Evolutionary conservation across 495 filamentous ascomycete genomes (phyloP), one percentile per base, ranked within the genome.

Genomic region (Xylaria curta): DNA sequence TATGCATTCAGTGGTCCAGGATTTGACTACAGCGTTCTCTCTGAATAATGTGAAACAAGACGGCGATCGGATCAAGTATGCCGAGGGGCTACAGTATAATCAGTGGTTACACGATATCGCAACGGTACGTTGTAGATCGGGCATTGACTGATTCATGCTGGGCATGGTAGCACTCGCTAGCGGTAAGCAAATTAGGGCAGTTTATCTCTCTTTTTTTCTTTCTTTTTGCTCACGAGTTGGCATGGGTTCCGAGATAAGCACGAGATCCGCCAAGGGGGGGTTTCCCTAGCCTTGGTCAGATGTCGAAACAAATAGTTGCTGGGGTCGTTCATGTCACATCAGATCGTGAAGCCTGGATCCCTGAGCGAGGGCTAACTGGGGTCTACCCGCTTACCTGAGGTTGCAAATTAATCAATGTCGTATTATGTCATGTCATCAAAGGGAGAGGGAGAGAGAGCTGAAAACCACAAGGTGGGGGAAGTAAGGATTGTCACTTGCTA

Each of bases 321-420:
- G 26, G 56, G 26, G 17, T 59, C n/a, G 28, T 24, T 36, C 56
- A 59, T 31, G n/a, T 36, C 31, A 59, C 6, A 59, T 59, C 31
- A 59, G 56, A 59, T 59, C 28, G 56, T 36, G 56, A 59, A 59
- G 56, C 56, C 56, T 8, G 28, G 28, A 59, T 59, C 56, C 56
- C 31, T 59, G 56, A 59, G 28, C 28, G 28, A 31, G 28, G 28
- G 28, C 5, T 17, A 36, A 36, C 56, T 59, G 28, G 56, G 56
- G 56, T 36, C 33, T 59, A 36, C 56, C 56, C 56, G 56, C 26
- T 58, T 58, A 58, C 54, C 31, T 74, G 70, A 69, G 49, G 68
- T 76, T 76, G 59, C 73, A 75, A 69, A 76, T 73, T 73, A 75
- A 73, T 73, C 75, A 72, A 76, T 71, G 70, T 75, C 71, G 70